Conservation (phyloP, 352 stramenopile genomes). For the Phytopythium helicoides region DNA sequence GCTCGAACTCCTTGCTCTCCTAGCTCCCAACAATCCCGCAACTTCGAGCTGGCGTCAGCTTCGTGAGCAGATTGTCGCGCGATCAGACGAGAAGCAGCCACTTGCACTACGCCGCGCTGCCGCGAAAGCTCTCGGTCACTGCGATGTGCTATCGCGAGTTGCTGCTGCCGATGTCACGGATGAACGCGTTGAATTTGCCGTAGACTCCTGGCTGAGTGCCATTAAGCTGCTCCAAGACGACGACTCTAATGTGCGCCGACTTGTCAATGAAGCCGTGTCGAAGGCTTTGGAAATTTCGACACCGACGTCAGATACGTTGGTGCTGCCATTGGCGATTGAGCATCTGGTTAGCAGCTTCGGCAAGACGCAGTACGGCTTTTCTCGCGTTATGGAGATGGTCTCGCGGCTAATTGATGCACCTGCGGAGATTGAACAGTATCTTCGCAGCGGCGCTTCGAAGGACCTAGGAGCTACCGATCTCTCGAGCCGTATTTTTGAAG, state of each 20-base stretch:
- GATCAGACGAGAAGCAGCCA: constrained; percentile 48
- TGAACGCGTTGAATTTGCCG: constrained; percentile 20
- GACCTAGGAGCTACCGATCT: constrained; percentile 53
- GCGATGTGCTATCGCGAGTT: constrained; percentile 33
- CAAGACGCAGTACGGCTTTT: constrained; percentile 20
- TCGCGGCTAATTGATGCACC: constrained; percentile 38
- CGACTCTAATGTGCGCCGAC: constrained; percentile 33
- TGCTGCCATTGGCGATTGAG: constrained; percentile 52
- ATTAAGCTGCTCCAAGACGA: constrained; percentile 75
- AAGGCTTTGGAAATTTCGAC: not conserved
- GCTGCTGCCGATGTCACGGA: not conserved
- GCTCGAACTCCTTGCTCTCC: constrained; percentile 57
- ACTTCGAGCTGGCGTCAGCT: constrained; percentile 15
- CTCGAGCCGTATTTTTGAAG: constrained; percentile 73
- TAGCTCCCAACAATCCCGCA: constrained; percentile 16
- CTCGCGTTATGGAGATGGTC: constrained; percentile 26
- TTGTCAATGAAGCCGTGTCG: constrained; percentile 4
- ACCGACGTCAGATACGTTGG: constrained; percentile 42
- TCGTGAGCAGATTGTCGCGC: constrained; percentile 42
- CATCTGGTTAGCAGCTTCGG: constrained; percentile 41
- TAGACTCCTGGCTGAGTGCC: constrained; percentile 57
- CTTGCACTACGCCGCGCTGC: constrained; percentile 58
- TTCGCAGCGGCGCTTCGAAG: constrained; percentile 29
- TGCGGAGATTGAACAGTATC: constrained; percentile 39
- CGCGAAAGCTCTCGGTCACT: constrained; percentile 47